Base-by-base conservation (phyloP, 202 grass and related monocot species). In the Schoenoplectus triqueter region DNA sequence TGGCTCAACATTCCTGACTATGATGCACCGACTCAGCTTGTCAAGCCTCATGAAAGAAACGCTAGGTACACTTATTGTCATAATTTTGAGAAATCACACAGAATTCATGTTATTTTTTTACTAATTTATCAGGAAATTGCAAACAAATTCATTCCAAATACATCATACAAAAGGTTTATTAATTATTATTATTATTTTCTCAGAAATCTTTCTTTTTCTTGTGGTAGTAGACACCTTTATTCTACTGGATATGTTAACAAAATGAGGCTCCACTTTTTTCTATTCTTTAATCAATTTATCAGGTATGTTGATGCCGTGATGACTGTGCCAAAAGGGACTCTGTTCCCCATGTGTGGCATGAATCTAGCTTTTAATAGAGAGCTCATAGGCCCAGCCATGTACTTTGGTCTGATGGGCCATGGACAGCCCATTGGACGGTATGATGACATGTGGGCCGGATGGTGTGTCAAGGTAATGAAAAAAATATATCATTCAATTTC, bases 311-410 rank as follows among this genome's bases (percentile, higher is more conserved):
- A 94, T 85, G 89, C 92, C 59, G 89, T 94, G 8, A 88, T 91
- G 82, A 94, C 92, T 61, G 83, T 91, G 31, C 92, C 92, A 84
- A 93, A 89, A 85, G 92, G 89, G 50, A 91, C 87, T 44, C 71
- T 94, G 66, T 94, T 94, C 85, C 89, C 89, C 68, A 93, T 93
- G 91, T 93, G 89, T 69, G 89, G 91, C 39, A 93, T 93, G 91
- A 93, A 93, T 75, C 86, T 91, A 6, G 91, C 89, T 80, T 93
- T 93, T 66, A 76, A 91, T 64, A 86, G 89, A 60, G 84, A 93
- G 57, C 91, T 91, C 78, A 91, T 93, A 67, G 91, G 91, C n/a
- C 89, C 91, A 9, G 87, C 91, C 11, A 93, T 93, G 91, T 93
- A 93, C 86, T 92, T 92, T 82, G 91, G 88, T 6, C 91, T 93